Conservation (phyloP, 495 filamentous ascomycete genomes). For the Hyaloscypha variabilis region DNA sequence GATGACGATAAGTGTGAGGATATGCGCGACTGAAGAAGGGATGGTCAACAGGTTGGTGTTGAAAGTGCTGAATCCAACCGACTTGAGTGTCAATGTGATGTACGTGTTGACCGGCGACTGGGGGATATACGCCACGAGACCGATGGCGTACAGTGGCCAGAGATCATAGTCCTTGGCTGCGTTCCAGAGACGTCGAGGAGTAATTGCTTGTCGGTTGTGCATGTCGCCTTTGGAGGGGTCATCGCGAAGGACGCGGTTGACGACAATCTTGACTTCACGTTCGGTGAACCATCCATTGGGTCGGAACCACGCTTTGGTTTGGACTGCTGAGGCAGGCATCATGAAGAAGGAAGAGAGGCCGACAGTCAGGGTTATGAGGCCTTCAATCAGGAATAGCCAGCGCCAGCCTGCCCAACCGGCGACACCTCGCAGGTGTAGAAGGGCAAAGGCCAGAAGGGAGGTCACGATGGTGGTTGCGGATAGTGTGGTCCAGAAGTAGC, state of each 20-base stretch:
- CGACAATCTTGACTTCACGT: constrained; percentile 67
- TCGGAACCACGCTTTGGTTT: constrained; percentile 67
- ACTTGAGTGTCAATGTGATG: constrained; percentile 61
- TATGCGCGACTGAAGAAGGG: constrained; percentile 54
- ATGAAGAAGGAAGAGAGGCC: constrained; percentile 67
- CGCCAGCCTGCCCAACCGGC: constrained; percentile 81
- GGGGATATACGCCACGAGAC: constrained; percentile 59
- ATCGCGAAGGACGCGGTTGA: constrained; percentile 73
- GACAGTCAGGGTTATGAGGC: constrained; percentile 60
- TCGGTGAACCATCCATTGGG: constrained; percentile 78
- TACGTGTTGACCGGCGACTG: constrained; percentile 54
- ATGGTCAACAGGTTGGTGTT: constrained; percentile 71
- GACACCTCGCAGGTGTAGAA: constrained; percentile 66
- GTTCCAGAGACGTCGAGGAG: constrained; percentile 57
- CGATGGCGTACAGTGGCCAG: constrained; percentile 71
- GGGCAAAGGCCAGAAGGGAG: constrained; percentile 70
- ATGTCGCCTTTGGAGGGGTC: constrained; percentile 66
- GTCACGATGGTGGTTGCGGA: constrained; percentile 65
- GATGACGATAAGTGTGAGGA: constrained; percentile 48
- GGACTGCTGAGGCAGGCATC: constrained; percentile 74
- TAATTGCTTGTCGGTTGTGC: constrained; percentile 64
- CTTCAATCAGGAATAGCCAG: constrained; percentile 66
- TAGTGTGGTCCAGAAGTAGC: constrained; percentile 74
- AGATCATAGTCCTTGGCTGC: constrained; percentile 69
- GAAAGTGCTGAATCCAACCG: constrained; percentile 67